Conservation (phyloP, 108 stramenopile species). For the Craspedostauros australis region DNA sequence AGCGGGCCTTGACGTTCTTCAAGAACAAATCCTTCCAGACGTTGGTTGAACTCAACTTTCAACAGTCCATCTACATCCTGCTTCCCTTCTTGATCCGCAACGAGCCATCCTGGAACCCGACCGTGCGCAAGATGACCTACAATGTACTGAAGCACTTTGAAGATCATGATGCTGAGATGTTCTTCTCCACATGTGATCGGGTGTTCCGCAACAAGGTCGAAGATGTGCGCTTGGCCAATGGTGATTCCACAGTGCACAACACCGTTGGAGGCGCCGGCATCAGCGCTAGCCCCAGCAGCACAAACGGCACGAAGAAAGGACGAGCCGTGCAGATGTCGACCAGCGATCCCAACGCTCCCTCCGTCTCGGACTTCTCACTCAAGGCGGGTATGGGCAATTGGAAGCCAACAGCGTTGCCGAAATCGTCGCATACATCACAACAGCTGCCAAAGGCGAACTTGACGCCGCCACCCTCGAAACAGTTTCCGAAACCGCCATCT, state of each 20-base stretch:
- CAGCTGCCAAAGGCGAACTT: no score
- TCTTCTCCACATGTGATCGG: slow-evolving; percentile 2
- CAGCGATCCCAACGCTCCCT: neutral
- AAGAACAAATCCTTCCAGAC: slow-evolving; percentile 45
- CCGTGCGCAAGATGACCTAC: slow-evolving; percentile 79
- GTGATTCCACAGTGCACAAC: neutral
- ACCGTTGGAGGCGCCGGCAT: neutral
- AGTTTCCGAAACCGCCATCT: slow-evolving; percentile 1
- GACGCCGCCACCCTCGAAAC: slow-evolving; percentile 19
- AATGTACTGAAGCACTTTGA: slow-evolving; percentile 39
- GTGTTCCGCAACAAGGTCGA: slow-evolving; percentile 3
- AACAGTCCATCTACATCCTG: slow-evolving; percentile 30
- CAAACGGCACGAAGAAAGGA: neutral
- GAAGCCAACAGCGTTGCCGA: slow-evolving; percentile 38
- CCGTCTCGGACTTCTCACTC: slow-evolving; percentile 34
- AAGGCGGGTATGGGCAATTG: slow-evolving; percentile 62
- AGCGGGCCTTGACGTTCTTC: slow-evolving; percentile 64
- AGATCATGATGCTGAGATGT: slow-evolving; percentile 16
- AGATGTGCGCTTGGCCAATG: neutral
- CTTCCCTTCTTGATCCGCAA: slow-evolving; percentile 53
- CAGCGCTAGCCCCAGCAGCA: neutral
- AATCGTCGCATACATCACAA: no score
- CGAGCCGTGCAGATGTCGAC: neutral
- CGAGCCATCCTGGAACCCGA: slow-evolving; percentile 77
- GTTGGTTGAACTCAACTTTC: slow-evolving; percentile 27